Evolutionary conservation across 2,329 filamentous ascomycete species (phyloP).

Genomic region (Rutstroemia sp.): DNA sequence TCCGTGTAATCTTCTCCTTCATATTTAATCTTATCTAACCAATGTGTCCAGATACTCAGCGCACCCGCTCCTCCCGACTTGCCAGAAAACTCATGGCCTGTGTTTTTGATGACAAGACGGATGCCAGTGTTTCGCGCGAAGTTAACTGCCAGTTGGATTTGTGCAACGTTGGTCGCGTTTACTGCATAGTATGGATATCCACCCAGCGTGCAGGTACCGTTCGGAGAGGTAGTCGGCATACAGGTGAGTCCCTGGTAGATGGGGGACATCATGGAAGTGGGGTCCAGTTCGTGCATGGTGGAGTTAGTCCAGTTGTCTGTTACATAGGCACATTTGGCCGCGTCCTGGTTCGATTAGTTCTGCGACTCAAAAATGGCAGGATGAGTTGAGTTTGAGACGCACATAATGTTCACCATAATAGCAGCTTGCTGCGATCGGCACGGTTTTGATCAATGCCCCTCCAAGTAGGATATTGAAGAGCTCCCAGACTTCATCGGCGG

Average conservation of each 20-base stretch:
- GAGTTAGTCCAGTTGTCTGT: slow-evolving; percentile 29
- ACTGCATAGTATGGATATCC: slow-evolving; percentile 22
- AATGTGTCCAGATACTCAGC: slow-evolving; percentile 42
- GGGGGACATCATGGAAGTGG: slow-evolving; percentile 41
- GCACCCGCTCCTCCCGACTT: slow-evolving; percentile 40
- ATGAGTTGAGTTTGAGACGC: background rate
- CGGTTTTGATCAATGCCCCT: slow-evolving; percentile 37
- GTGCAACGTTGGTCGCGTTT: slow-evolving; percentile 14
- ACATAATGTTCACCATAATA: slow-evolving; percentile 22
- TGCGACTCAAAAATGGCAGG: slow-evolving; percentile 27
- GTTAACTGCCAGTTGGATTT: slow-evolving; percentile 22
- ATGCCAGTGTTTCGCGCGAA: slow-evolving; percentile 31
- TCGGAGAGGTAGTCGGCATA: slow-evolving; percentile 16
- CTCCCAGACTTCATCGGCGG: slow-evolving; percentile 38
- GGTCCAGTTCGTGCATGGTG: slow-evolving; percentile 34
- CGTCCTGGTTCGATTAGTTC: slow-evolving; percentile 28
- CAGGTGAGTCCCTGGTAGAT: slow-evolving; percentile 37
- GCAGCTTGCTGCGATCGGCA: slow-evolving; percentile 39
- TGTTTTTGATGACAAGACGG: slow-evolving; percentile 35
- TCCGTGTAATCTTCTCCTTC: slow-evolving; percentile 26
- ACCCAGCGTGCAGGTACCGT: slow-evolving; percentile 12
- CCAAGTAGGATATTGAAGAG: slow-evolving; percentile 38
- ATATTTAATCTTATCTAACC: slow-evolving; percentile 34
- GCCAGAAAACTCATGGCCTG: slow-evolving; percentile 40
- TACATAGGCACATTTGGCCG: slow-evolving; percentile 29